Conservation (phyloP, 208 protist genomes). For the Naegleria gruberi region DNA sequence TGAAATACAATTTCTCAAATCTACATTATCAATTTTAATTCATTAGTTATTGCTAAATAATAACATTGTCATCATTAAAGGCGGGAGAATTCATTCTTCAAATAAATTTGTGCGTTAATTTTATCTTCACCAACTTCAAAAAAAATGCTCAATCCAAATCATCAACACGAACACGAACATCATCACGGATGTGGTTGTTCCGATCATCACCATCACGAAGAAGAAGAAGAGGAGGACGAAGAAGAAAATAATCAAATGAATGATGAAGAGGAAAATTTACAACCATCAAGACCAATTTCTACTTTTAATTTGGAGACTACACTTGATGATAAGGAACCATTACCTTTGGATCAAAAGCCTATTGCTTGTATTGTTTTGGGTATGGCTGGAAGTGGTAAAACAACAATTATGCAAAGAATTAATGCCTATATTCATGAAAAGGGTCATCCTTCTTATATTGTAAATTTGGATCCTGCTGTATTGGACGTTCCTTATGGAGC, state of each 20-base stretch:
- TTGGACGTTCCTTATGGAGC: constrained; percentile 77
- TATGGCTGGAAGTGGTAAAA: constrained; percentile 98
- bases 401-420: constrained; percentile 92
- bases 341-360: constrained; percentile 44
- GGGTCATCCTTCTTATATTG: constrained; percentile 74
- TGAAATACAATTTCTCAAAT: too few relatives aligned
- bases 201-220: too few relatives aligned
- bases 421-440: constrained; percentile 73
- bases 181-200: too few relatives aligned
- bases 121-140: too few relatives aligned
- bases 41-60: too few relatives aligned
- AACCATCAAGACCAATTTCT: neutral
- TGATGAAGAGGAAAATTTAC: neutral
- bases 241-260: too few relatives aligned
- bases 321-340: neutral
- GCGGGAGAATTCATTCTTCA: too few relatives aligned
- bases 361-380: constrained; percentile 91
- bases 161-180: neutral
- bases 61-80: too few relatives aligned
- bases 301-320: neutral
- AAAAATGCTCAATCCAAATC: neutral
- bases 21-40: too few relatives aligned
- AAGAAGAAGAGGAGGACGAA: neutral
- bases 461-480: constrained; percentile 98
- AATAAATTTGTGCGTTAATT: too few relatives aligned